Conservation (phyloP, 257 asterid genomes). For the Gardenia jasminoides region DNA sequence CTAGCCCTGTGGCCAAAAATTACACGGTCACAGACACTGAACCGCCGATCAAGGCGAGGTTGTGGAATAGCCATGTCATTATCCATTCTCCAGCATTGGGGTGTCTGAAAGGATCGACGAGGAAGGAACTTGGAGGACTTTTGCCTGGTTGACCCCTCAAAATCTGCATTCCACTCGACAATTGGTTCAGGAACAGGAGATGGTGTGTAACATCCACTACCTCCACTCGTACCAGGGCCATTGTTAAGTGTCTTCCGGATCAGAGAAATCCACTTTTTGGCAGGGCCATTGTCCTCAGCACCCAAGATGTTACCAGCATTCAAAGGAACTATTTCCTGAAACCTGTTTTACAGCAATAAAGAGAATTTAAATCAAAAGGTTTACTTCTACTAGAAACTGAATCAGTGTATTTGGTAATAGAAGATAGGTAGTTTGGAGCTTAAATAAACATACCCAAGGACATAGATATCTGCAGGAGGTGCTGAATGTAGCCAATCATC, state of each 20-base stretch:
- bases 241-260: constrained; percentile 73
- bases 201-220: constrained; percentile 75
- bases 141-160: constrained; percentile 73
- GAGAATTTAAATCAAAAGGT: neutral
- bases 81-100: constrained; percentile 64
- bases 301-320: constrained; percentile 95
- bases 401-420: constrained; percentile 1
- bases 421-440: neutral
- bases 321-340: constrained; percentile 96
- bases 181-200: constrained; percentile 88
- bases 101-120: constrained; percentile 91
- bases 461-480: constrained; percentile 97
- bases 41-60: constrained; percentile 78
- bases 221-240: constrained; percentile 55
- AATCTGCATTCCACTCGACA: constrained; percentile 92
- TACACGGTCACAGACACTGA: constrained; percentile 83
- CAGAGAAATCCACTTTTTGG: constrained; percentile 81
- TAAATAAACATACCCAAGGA: constrained; percentile 67
- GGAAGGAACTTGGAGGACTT: constrained; percentile 74
- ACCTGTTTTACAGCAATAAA: constrained; percentile 34
- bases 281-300: constrained; percentile 99
- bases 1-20: constrained; percentile 80
- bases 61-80: constrained; percentile 62
- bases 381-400: constrained; percentile 6
- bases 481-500: constrained; percentile 97